Percentiles rank a stretch among this genome's conserved stretches.
Evolutionary conservation across 768 basidiomycete genomes (phyloP).

Genomic region (Boletus rubropictus): DNA sequence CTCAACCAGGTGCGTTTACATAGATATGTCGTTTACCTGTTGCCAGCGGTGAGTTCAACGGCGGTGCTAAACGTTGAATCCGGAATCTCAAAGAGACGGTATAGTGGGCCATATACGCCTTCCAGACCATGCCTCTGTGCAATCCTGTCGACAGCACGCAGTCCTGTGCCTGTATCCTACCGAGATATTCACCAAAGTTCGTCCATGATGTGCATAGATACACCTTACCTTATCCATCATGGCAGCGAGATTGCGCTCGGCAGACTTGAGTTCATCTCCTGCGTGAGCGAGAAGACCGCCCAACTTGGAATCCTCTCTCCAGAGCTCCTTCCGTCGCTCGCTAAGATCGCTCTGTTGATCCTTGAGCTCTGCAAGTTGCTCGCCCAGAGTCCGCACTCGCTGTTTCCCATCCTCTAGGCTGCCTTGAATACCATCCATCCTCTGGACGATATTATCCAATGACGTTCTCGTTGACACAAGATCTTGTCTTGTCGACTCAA

Average conservation of each 20-base stretch:
- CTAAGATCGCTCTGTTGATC: slow-evolving; percentile 61
- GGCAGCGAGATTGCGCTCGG: slow-evolving; percentile 71
- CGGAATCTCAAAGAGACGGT: slow-evolving; percentile 85
- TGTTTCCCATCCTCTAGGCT: slow-evolving; percentile 62
- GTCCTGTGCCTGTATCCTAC: slow-evolving; percentile 86
- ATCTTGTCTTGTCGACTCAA: slow-evolving; percentile 50
- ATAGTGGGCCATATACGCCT: slow-evolving; percentile 92
- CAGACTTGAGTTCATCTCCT: slow-evolving; percentile 70
- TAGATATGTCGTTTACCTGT: slow-evolving; percentile 52
- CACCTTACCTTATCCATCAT: slow-evolving; percentile 91
- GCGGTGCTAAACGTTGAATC: slow-evolving; percentile 88
- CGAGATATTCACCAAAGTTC: neutral
- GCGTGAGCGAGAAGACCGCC: slow-evolving; percentile 73
- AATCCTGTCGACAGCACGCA: slow-evolving; percentile 82
- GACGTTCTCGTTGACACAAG: slow-evolving; percentile 43
- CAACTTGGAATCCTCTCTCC: slow-evolving; percentile 92
- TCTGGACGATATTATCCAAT: slow-evolving; percentile 51
- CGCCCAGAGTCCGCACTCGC: slow-evolving; percentile 50
- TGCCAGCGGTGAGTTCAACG: slow-evolving; percentile 92
- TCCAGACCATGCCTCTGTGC: slow-evolving; percentile 65
- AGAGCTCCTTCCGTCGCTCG: slow-evolving; percentile 86
- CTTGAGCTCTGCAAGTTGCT: slow-evolving; percentile 55
- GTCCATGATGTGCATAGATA: neutral
- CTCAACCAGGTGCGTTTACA: neutral
- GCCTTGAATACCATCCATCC: slow-evolving; percentile 50